phyloP scores from a whole-genome alignment of 495 filamentous ascomycete genomes.

The Lasiosphaeriaceae sp. region DNA sequence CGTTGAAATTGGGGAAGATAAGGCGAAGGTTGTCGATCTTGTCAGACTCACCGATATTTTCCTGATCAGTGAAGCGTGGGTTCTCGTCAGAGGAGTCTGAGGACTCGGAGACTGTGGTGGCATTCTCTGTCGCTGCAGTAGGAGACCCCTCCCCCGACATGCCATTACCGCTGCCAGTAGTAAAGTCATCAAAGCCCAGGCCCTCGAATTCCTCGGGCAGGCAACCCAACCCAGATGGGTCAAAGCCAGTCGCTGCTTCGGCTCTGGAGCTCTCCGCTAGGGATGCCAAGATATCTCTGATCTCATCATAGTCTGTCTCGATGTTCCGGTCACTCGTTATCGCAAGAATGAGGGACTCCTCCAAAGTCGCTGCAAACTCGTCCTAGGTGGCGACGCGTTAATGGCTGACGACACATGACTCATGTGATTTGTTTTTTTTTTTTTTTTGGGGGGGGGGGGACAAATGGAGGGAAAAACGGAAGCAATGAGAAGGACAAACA shows the following conservation, averaged over 20 bases:
- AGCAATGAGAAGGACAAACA: no score
- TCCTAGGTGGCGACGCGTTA: conserved; percentile 15
- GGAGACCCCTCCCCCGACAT: conserved; percentile 4
- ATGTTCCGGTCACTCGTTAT: conserved; percentile 52
- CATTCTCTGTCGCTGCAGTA: conserved; percentile 13
- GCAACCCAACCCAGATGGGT: conserved; percentile 65
- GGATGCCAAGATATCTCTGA: conserved; percentile 52
- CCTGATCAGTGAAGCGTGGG: conserved; percentile 34
- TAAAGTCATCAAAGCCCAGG: conserved; percentile 13
- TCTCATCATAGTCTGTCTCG: conserved; percentile 60
- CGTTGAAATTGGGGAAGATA: conserved; percentile 67
- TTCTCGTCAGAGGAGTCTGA: conserved; percentile 14
- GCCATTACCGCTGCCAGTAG: conserved; percentile 12
- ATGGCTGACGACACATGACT: not conserved
- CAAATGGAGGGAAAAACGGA: no score
- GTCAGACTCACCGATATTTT: conserved; percentile 48
- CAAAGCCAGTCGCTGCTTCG: conserved; percentile 69
- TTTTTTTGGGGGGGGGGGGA: no score
- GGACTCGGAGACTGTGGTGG: conserved; percentile 29
- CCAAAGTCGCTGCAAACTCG: conserved; percentile 25
- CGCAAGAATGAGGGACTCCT: conserved; percentile 27
- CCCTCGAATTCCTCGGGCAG: conserved; percentile 15
- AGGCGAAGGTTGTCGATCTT: conserved; percentile 54
- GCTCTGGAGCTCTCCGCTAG: conserved; percentile 57
- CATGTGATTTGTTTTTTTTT: no score